Conservation (phyloP, 805 yeast species). For the Metschnikowia rubicola region DNA sequence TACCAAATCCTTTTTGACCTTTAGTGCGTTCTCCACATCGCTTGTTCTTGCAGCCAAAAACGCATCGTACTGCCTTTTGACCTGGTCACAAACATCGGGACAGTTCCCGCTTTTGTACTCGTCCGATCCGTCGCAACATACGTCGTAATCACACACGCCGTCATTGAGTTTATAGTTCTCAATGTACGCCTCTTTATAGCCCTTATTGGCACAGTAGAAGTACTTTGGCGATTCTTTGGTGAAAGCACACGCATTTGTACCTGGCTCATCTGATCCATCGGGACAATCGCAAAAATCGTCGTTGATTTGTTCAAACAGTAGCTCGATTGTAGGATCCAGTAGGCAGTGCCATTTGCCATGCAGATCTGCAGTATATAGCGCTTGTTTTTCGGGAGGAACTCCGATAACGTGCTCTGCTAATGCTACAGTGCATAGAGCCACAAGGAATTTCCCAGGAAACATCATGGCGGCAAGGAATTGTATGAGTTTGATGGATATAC, state of each 20-base stretch:
- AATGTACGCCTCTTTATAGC: slow-evolving; percentile 59
- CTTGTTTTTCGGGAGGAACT: slow-evolving; percentile 36
- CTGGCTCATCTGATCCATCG: slow-evolving; percentile 97
- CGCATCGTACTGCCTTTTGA: slow-evolving; percentile 36
- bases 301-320: slow-evolving; percentile 64
- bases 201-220: slow-evolving; percentile 78
- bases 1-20: slow-evolving; percentile 26
- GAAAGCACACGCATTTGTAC: slow-evolving; percentile 74
- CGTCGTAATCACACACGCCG: slow-evolving; percentile 85
- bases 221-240: slow-evolving; percentile 22
- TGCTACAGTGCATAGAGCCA: slow-evolving; percentile 2
- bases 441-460: neutral
- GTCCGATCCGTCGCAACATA: slow-evolving; percentile 94
- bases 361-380: slow-evolving; percentile 48
- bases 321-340: slow-evolving; percentile 56
- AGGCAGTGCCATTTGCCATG: slow-evolving; percentile 68
- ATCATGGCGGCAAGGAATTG: neutral
- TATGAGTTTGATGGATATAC: neutral
- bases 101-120: slow-evolving; percentile 54
- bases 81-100: slow-evolving; percentile 51
- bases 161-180: slow-evolving; percentile 74
- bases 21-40: slow-evolving; percentile 22
- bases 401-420: slow-evolving; percentile 24
- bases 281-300: slow-evolving; percentile 96
- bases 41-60: neutral